Evolutionary conservation across 2,329 filamentous ascomycete genomes (phyloP).

Genomic region (Ceratocystis destructans): DNA sequence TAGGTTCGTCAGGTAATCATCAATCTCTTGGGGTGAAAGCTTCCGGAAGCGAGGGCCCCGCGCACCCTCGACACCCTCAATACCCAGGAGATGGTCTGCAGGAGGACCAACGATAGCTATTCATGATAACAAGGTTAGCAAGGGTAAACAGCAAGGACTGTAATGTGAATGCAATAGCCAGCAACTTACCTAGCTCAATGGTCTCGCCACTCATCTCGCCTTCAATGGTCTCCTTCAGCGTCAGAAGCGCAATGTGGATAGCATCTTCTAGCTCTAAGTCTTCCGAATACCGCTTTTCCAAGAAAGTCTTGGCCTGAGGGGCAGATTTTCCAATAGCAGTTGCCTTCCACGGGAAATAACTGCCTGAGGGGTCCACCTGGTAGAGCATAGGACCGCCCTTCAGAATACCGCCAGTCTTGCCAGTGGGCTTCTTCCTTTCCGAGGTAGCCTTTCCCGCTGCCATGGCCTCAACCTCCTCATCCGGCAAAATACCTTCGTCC

Average conservation of each 20-base stretch:
- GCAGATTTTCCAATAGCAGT: conserved; percentile 98
- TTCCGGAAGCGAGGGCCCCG: conserved; percentile 82
- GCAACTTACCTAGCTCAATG: conserved; percentile 75
- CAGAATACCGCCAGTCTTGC: conserved; percentile 87
- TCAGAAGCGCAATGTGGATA: conserved; percentile 93
- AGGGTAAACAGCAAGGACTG: neutral
- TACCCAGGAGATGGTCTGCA: conserved; percentile 81
- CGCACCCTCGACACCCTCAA: conserved; percentile 76
- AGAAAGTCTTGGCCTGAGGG: conserved; percentile 94
- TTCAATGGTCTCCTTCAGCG: conserved; percentile 97
- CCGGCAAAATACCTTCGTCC: conserved; percentile 91
- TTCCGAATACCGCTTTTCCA: conserved; percentile 98
- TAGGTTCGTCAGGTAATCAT: conserved; percentile 98
- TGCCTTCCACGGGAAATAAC: conserved; percentile 98
- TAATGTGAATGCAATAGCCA: neutral
- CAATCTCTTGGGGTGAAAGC: conserved; percentile 93
- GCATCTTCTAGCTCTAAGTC: conserved; percentile 94
- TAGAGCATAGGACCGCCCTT: conserved; percentile 97
- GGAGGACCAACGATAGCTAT: conserved; percentile 87
- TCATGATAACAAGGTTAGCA: conserved; percentile 22
- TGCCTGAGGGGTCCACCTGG: conserved; percentile 96
- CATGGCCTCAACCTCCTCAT: conserved; percentile 51
- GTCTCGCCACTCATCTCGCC: conserved; percentile 98
- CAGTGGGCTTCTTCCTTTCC: conserved; percentile 61
- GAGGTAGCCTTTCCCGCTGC: conserved; percentile 36